Conservation (phyloP, 2,329 filamentous ascomycete genomes). For the Podosphaera xanthii region DNA sequence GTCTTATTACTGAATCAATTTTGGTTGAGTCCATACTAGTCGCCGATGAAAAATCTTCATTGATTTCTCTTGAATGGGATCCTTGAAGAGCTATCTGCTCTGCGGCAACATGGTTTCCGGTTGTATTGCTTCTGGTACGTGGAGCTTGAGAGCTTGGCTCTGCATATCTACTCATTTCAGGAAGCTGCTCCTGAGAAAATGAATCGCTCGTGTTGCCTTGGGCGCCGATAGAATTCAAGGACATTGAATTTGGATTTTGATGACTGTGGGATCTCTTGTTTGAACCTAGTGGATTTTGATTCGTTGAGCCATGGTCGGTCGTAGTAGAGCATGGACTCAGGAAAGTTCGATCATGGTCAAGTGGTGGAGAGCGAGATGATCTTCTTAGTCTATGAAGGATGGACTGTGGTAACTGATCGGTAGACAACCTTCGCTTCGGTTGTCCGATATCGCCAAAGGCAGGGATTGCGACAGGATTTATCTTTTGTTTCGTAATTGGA, state of each 20-base stretch:
- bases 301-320: not conserved
- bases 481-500: constrained; percentile 7
- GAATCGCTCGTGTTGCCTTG: too few relatives aligned
- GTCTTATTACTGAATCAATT: constrained; percentile 2
- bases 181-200: too few relatives aligned
- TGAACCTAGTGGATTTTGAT: constrained; percentile 2
- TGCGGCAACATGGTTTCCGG: constrained; percentile 8
- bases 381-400: constrained; percentile 15
- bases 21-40: constrained; percentile 11
- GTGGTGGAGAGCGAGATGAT: constrained; percentile 16
- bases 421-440: constrained; percentile 12
- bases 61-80: constrained; percentile 3
- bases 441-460: constrained; percentile 15
- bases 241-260: constrained; percentile 13
- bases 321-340: constrained; percentile 4
- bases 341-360: constrained; percentile 15
- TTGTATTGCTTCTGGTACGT: constrained; percentile 8
- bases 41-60: constrained; percentile 8
- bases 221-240: constrained; percentile 7
- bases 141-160: too few relatives aligned
- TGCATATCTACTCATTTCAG: too few relatives aligned
- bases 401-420: constrained; percentile 16
- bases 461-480: constrained; percentile 11
- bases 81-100: constrained; percentile 12
- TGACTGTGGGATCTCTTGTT: constrained; percentile 12